These are phyloP conservation scores for Quercus dentata DNA, from an alignment of 306 rosid species.

Conservation along the genomic window DNA sequence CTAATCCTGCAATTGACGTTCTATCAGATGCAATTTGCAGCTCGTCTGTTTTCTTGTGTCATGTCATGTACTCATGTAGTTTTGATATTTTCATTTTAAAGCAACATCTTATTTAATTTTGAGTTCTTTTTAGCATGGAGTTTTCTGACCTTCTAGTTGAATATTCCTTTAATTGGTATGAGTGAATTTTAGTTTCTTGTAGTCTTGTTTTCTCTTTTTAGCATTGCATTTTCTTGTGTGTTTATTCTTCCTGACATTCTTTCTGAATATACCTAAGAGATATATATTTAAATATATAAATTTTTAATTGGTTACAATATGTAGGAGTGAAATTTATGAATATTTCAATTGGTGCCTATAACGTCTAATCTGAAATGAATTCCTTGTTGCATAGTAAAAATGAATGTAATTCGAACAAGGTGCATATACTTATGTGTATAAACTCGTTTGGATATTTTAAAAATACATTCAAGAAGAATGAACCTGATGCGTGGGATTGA, in stretches of 20 bases:
- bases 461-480: slow-evolving; percentile 98
- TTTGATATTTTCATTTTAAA: neutral
- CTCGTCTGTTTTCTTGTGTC: neutral
- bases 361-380: neutral
- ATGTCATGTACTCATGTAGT: neutral
- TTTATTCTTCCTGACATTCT: neutral
- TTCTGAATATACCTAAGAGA: neutral
- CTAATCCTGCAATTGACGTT: neutral
- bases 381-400: neutral
- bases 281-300: neutral
- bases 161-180: neutral
- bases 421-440: neutral
- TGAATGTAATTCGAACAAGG: neutral
- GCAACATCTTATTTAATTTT: neutral
- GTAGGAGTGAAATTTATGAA: neutral
- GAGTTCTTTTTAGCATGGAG: neutral
- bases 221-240: neutral
- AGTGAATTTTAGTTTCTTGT: neutral
- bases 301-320: neutral
- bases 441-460: slow-evolving; percentile 84
- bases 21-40: neutral
- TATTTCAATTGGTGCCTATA: neutral
- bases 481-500: slow-evolving; percentile 99
- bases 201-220: neutral
- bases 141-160: neutral